Evolutionary conservation across 805 yeast genomes (phyloP), one percentile per base, ranked within the genome.

Genomic region (Zygosaccharomyces bailii): DNA sequence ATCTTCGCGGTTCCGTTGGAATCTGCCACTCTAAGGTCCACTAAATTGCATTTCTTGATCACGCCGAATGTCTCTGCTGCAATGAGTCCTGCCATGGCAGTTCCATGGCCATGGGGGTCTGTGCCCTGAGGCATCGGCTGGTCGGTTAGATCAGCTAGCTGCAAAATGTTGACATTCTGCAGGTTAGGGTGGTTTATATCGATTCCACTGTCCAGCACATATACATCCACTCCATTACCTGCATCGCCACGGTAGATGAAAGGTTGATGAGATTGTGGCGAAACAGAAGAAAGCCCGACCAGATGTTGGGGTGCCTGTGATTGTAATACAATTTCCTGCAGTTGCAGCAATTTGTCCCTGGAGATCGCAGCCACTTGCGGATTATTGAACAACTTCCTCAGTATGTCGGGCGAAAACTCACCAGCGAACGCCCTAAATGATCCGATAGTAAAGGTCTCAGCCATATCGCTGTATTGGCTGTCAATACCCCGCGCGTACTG

Each of bases 41-140:
- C 61, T 34, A 72, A 48, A 40, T 65, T 67, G 27, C 68, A 65
- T 47, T 65, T 61, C 53, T 79, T 79, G 17, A 81, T 72, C 17
- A 75, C 78, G 2, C 84, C 84, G 54, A 66, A 76, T 0, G 75
- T 63, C 30, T 66, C 66, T 1, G 80, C 72, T 0, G 78, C 80
- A 32, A 76, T 62, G 7, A 77, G 60, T 2, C 81, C 82, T 0
- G 83, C 81, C 17, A 78, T 71, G 37, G 75, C 78, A 1, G 81
- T 75, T 1, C 83, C 84, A 55, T 78, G 83, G 3, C 80, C 81
- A 56, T 75, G 68, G 10, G 56, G 54, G 34, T 66, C 69, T 11
- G 34, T 17, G 5, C 54, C 57, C 10, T 48, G 56, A 4, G 54
- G 54, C 19, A 60, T 59, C 10, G 63, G 39, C 9, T 27, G 52